Conservation (phyloP, 2,329 filamentous ascomycete genomes). For the Chaetomium sp. region DNA sequence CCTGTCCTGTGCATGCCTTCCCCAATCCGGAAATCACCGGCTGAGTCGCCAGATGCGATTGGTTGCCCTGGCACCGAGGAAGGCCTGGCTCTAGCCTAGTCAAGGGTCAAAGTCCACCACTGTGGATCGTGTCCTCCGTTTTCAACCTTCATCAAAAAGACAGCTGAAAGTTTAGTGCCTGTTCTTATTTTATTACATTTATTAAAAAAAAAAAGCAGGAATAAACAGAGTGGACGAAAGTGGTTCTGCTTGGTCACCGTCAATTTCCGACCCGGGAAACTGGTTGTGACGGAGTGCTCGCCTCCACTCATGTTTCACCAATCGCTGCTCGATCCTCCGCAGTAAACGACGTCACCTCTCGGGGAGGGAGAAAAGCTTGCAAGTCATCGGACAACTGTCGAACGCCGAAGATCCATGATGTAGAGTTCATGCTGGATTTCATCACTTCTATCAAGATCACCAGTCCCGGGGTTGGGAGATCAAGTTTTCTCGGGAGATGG, state of each 20-base stretch:
- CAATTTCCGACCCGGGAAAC: neutral
- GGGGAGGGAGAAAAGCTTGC: neutral
- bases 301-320: slow-evolving; percentile 6
- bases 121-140: slow-evolving; percentile 3
- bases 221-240: neutral
- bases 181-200: neutral
- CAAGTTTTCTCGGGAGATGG: neutral
- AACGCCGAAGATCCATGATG: neutral
- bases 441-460: neutral
- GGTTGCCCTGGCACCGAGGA: neutral
- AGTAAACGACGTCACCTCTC: slow-evolving; percentile 1
- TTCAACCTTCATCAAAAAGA: neutral
- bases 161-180: neutral
- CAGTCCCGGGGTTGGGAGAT: neutral
- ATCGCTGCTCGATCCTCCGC: neutral
- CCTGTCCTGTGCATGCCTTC: neutral
- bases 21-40: slow-evolving; percentile 1
- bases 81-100: neutral
- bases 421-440: neutral
- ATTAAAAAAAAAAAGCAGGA: neutral
- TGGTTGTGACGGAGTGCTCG: neutral
- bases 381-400: neutral
- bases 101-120: neutral
- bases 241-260: neutral
- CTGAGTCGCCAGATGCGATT: neutral